Base-by-base conservation (phyloP, 306 rosid genomes). In the Fragaria vesca region DNA sequence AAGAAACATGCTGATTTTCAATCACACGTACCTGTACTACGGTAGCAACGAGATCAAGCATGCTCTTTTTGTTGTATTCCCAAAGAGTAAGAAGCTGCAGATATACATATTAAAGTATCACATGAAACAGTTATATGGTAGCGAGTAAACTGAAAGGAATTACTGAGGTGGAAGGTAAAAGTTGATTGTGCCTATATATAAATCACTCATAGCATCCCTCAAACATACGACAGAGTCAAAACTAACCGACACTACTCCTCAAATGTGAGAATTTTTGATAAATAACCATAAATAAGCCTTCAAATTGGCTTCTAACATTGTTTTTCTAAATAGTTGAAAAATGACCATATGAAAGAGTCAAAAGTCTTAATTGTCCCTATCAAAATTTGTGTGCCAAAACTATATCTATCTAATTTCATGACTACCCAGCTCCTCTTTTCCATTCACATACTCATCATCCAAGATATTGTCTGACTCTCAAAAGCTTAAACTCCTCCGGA, bases 31-130 rank as follows among this genome's bases (percentile, higher is more conserved):
- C 98, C 98, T 90, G 86, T 76, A 84, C 89, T 73, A 95, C 83
- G 82, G 89, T 89, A 61, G 91, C 91, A 73, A 92, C 90, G 70
- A 92, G 98, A 83, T 95, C 89, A 66, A 94, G 93, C 97, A 95
- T 79, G 81, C 99, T 95, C 91, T 86, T 89, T 89, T 85, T 91
- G 88, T 95, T 95, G 90, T 91, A 91, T 82, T 80, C 88, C 95
- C 95, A 93, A 72, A 95, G 74, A 67, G 83, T 87, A 55, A 89
- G 89, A 84, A 95, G 97, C 99, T 95, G 91, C 88, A 88, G 52
- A 66, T 51, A 36, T 28, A 78, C 80, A 86, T 4, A 60, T 26
- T 26, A 24, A 60, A 60, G 58, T 24, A 60, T 60, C 45, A 70
- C 12, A 51, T 20, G 16, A 73, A 74, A 43, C 78, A 75, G 72